Percentiles rank a stretch among this genome's conserved stretches.
Conservation (phyloP, 345 rosid species). For the Alliaria petiolata region DNA sequence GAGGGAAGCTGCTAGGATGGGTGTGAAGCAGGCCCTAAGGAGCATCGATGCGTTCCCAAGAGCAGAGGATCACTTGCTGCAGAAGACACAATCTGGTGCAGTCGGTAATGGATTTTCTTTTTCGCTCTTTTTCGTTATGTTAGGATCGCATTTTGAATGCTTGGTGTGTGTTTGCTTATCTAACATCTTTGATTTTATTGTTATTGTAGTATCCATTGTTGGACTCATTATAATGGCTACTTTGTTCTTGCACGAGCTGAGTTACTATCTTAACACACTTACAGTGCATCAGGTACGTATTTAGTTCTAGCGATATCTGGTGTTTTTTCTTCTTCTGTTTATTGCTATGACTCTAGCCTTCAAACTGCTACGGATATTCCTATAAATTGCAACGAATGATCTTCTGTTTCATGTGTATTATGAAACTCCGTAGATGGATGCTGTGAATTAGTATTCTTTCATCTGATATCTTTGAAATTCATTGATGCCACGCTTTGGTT, state of each 20-base stretch:
- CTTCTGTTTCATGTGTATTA: not conserved
- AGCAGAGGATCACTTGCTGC: slow-evolving; percentile 92
- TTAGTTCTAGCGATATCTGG: not conserved
- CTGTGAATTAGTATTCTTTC: not conserved
- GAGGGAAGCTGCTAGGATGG: slow-evolving; percentile 44
- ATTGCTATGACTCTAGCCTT: not conserved
- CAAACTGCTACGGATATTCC: not conserved
- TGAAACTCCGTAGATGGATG: not conserved
- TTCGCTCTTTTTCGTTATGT: not conserved
- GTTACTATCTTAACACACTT: slow-evolving; percentile 71
- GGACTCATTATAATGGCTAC: slow-evolving; percentile 83
- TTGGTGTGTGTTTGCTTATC: not conserved
- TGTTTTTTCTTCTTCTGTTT: no score
- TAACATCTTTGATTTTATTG: not conserved
- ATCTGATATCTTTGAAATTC: not conserved
- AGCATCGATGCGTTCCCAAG: slow-evolving; percentile 95
- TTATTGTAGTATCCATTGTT: slow-evolving; percentile 67
- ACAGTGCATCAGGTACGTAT: slow-evolving; percentile 81
- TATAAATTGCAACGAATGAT: not conserved
- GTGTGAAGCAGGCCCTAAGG: slow-evolving; percentile 76
- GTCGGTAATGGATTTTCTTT: slow-evolving; percentile 43
- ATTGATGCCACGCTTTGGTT: not conserved
- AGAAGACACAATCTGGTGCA: slow-evolving; percentile 93
- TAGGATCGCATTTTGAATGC: not conserved
- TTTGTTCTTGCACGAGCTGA: slow-evolving; percentile 85